Conservation (phyloP, 202 grass and related monocot species). For the Panicum hallii region DNA sequence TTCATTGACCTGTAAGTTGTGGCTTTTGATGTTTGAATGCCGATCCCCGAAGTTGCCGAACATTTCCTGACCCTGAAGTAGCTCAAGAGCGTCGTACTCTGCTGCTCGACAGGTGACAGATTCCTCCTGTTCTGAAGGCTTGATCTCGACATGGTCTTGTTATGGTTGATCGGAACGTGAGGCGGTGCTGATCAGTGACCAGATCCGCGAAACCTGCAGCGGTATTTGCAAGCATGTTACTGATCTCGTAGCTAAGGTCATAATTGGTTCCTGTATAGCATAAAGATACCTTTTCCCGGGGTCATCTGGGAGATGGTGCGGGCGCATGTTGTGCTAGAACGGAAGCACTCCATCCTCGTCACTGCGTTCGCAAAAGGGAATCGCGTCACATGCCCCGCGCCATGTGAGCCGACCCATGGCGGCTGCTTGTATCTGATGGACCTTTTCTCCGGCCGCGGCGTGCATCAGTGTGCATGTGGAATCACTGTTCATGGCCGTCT, state of each 20-base stretch:
- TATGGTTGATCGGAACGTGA: background rate
- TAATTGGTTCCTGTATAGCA: background rate
- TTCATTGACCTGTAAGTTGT: background rate
- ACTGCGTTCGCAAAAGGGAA: conserved; percentile 19
- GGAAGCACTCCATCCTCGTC: background rate
- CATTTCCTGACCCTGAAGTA: background rate
- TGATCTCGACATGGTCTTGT: background rate
- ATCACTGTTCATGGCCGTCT: background rate
- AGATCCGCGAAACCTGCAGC: background rate
- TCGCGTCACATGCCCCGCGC: conserved; percentile 25
- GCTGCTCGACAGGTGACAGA: background rate
- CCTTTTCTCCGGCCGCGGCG: background rate
- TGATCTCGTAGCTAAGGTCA: background rate
- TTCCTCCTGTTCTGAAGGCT: background rate
- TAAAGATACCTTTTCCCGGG: background rate
- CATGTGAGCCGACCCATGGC: conserved; percentile 24
- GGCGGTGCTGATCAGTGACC: background rate
- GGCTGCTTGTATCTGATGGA: background rate
- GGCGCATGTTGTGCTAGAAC: conserved; percentile 13
- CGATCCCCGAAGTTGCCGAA: background rate
- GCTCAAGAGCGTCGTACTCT: too few relatives aligned
- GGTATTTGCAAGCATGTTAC: background rate
- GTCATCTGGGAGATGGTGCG: background rate
- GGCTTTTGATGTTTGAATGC: background rate
- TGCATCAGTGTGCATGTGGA: conserved; percentile 25